phyloP scores from a whole-genome alignment of 2,329 filamentous ascomycete species.

The Neonectria sp. region DNA sequence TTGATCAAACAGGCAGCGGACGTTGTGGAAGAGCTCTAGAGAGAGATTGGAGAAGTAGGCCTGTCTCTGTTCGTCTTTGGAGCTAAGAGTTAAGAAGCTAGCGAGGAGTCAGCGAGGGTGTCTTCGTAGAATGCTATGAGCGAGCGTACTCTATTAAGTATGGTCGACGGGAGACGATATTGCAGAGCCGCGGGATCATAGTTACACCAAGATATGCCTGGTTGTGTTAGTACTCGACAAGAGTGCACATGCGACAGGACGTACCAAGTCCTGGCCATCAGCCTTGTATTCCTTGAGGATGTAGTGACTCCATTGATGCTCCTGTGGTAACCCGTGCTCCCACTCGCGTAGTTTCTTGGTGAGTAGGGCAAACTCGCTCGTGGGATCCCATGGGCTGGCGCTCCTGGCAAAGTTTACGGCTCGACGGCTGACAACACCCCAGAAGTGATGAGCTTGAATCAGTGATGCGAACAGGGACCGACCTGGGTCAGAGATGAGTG shows the following conservation, averaged over 20 bases:
- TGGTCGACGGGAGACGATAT: constrained; percentile 69
- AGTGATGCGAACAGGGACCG: constrained; percentile 70
- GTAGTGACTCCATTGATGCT: constrained; percentile 63
- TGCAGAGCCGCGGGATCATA: constrained; percentile 69
- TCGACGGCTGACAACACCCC: constrained; percentile 67
- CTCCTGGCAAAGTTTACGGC: constrained; percentile 62
- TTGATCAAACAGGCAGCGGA: constrained; percentile 64
- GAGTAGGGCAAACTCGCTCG: constrained; percentile 64
- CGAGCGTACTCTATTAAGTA: constrained; percentile 65
- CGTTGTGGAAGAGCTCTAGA: constrained; percentile 64
- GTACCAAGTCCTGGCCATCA: constrained; percentile 65
- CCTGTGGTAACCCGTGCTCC: constrained; percentile 63
- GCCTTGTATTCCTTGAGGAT: constrained; percentile 63
- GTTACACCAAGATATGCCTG: constrained; percentile 70
- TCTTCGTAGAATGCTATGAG: background rate
- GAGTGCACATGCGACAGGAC: constrained; percentile 28
- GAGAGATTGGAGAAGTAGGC: constrained; percentile 62
- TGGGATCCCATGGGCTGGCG: constrained; percentile 61
- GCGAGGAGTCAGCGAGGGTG: background rate
- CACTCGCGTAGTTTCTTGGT: constrained; percentile 61
- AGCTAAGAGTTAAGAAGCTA: constrained; percentile 61
- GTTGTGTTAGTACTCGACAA: constrained; percentile 16
- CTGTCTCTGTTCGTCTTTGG: constrained; percentile 54
- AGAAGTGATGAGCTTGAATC: constrained; percentile 69
- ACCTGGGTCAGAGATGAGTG: constrained; percentile 58